phyloP scores from a whole-genome alignment of 108 stramenopile species.

The Nannochloropsis gaditana region DNA sequence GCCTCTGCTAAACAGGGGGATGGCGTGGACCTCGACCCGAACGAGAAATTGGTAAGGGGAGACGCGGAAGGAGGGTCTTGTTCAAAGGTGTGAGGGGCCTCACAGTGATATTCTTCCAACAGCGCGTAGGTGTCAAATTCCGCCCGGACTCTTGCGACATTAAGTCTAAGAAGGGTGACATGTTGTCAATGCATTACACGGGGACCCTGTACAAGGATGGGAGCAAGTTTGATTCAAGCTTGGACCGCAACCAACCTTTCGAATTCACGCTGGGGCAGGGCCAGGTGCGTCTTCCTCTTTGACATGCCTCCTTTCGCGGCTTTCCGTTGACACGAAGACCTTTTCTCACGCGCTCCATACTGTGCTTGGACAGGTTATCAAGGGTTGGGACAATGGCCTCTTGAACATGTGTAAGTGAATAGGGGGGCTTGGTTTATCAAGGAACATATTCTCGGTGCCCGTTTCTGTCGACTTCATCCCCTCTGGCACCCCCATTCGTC shows the following conservation, averaged over 20 bases:
- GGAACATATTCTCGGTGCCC: no score
- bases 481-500: no score
- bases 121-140: neutral
- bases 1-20: constrained; percentile 1
- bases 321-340: neutral
- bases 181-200: constrained; percentile 76
- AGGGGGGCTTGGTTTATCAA: no score
- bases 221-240: constrained; percentile 52
- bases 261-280: constrained; percentile 39
- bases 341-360: neutral
- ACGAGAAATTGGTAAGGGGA: constrained; percentile 6
- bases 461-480: no score
- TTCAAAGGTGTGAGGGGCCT: neutral
- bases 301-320: neutral
- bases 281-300: neutral
- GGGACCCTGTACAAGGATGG: constrained; percentile 72
- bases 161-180: constrained; percentile 55
- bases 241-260: constrained; percentile 42
- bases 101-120: neutral
- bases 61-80: neutral
- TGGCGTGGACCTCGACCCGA: neutral
- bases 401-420: neutral
- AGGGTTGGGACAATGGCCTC: constrained; percentile 5
- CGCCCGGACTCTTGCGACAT: constrained; percentile 16
- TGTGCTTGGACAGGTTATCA: neutral